A percentile compares a stretch with the other conserved stretches of the same genome.
These are phyloP conservation scores for Acanthamoeba triangularis DNA, from an alignment of 208 protist genomes.

Conservation along the genomic window DNA sequence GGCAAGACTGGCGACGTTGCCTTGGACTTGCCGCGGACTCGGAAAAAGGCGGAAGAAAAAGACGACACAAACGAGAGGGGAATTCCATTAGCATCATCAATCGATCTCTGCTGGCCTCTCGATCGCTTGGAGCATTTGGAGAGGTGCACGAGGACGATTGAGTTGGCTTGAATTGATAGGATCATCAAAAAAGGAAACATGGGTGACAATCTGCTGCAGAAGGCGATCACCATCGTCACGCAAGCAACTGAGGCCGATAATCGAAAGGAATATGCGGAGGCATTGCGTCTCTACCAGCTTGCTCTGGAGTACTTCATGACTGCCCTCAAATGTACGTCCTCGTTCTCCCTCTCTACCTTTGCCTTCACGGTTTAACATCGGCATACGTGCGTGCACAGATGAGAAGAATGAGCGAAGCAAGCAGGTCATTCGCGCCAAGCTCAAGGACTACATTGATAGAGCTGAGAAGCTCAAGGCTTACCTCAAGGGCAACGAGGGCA, in stretches of 20 bases:
- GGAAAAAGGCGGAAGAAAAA: too few relatives aligned
- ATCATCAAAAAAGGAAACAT: too few relatives aligned
- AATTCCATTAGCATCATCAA: too few relatives aligned
- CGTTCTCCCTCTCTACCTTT: background rate
- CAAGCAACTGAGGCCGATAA: conserved; percentile 95
- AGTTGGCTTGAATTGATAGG: too few relatives aligned
- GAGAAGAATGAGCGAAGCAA: conserved; percentile 96
- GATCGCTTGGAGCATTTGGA: too few relatives aligned
- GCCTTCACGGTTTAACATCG: background rate
- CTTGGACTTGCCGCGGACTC: too few relatives aligned
- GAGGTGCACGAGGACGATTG: too few relatives aligned
- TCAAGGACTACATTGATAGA: conserved; percentile 95
- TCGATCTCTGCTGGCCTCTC: too few relatives aligned
- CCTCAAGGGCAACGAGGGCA: conserved; percentile 93
- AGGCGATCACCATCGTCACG: conserved; percentile 96
- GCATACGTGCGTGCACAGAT: conserved; percentile 88
- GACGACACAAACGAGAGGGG: too few relatives aligned
- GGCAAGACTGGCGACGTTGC: too few relatives aligned
- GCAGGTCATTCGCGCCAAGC: conserved; percentile 91
- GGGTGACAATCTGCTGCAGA: conserved; percentile 84
- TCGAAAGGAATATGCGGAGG: conserved; percentile 96
- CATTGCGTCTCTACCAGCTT: conserved; percentile 96
- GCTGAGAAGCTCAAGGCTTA: conserved; percentile 98
- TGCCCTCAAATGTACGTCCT: conserved; percentile 94
- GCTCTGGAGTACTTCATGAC: conserved; percentile 97